Evolutionary conservation across 192 early-diverging fungal species (phyloP), one percentile per base, ranked within the genome.

Genomic region (Rhizophagus sp.): DNA sequence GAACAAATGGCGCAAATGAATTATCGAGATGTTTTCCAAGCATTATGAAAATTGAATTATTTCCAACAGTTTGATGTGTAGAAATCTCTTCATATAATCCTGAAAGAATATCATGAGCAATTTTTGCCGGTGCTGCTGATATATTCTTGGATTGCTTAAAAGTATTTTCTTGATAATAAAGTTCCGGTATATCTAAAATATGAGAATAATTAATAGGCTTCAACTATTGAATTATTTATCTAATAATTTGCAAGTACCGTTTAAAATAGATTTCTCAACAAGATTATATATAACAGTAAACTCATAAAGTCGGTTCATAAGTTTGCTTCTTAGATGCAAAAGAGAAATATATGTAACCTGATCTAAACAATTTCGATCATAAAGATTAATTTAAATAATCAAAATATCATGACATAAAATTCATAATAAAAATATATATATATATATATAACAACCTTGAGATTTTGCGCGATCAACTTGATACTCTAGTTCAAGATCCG

Each of bases 401-500:
- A 17, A 3, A 70, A 5, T 44, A 10, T 17, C 15, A 47, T 41
- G 5, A 39, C 2, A 22, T 39, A n/a, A 44, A 70, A 41, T 22
- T 69, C 6, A 6, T 5, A 2, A 41, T 39, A 27, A 30, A 30
- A 1, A 27, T 2, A 30, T 33, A 66, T 30, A 30, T 33, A 66
- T 30, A 27, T 30, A 66, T 15, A 30, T 15, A 25, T 22, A 65
- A n/a, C 8, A n/a, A 70, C 68, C 68, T 70, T 41, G 68, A n/a
- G 68, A 70, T 70, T 22, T n/a, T 41, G n/a, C 10, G 12, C n/a
- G 33, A n/a, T 50, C 22, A 22, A 73, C 71, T 7, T 44, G 39
- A 24, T 70, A 80, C 72, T 67, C 61, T 8, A 49, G 62, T 78
- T 87, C 84, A 13, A 85, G 30, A 12, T 68, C 70, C 19, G 84